These are phyloP conservation scores for Schoenoplectus triqueter DNA, from an alignment of 202 grass and related monocot genomes.

Conservation along the genomic window DNA sequence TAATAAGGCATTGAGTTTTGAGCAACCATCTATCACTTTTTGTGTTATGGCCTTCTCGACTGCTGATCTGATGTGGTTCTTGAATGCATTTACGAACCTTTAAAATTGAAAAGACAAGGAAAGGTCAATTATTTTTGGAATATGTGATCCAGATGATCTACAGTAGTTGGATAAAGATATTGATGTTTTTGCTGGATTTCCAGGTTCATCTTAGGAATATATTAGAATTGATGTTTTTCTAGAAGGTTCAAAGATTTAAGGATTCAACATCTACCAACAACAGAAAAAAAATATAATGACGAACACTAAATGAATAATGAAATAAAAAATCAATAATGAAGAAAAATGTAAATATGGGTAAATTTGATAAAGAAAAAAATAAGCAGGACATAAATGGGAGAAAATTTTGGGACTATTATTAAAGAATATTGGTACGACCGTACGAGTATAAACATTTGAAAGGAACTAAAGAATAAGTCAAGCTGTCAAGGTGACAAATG, in stretches of 20 bases:
- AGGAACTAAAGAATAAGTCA: slow-evolving; percentile 11
- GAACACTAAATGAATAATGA: neutral
- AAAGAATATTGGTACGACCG: slow-evolving; percentile 46
- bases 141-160: neutral
- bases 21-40: slow-evolving; percentile 67
- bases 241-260: neutral
- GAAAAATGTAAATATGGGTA: slow-evolving; percentile 35
- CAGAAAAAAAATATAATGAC: neutral
- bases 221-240: neutral
- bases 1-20: slow-evolving; percentile 78
- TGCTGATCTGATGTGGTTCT: slow-evolving; percentile 78
- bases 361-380: slow-evolving; percentile 84
- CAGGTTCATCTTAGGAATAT: neutral
- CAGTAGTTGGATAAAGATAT: slow-evolving; percentile 8
- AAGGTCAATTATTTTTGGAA: neutral
- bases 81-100: slow-evolving; percentile 95
- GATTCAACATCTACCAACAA: slow-evolving; percentile 12
- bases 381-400: neutral
- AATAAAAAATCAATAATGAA: neutral
- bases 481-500: neutral
- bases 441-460: neutral
- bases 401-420: slow-evolving; percentile 34
- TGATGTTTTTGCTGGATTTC: neutral
- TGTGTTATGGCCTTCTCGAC: slow-evolving; percentile 79
- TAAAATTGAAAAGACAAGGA: slow-evolving; percentile 2